Percentiles rank a stretch among this genome's conserved stretches.
Conservation (phyloP, 208 protist species). For the Acanthamoeba triangularis region DNA sequence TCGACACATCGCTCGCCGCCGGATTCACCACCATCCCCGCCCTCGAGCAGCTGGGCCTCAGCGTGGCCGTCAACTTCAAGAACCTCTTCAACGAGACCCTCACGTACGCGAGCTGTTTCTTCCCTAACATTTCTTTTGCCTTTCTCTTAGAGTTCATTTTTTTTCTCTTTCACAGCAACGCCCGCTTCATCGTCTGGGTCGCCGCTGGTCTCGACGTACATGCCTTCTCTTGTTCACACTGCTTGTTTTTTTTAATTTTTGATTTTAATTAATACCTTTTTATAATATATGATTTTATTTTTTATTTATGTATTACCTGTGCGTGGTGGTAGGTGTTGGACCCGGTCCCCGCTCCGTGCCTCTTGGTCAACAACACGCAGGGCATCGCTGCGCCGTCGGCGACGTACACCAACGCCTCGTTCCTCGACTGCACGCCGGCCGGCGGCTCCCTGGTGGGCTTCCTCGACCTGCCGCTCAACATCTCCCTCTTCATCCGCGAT, state of each 20-base stretch:
- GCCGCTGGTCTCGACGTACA: neutral
- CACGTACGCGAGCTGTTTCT: neutral
- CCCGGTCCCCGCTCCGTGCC: neutral
- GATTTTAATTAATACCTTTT: too few species aligned
- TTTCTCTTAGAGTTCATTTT: neutral
- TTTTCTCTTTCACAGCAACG: neutral
- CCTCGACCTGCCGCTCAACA: neutral
- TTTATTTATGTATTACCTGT: too few species aligned
- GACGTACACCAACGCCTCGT: neutral
- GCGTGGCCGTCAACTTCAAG: conserved; percentile 5
- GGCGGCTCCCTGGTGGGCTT: neutral
- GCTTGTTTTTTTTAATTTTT: too few species aligned
- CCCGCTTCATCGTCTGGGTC: conserved; percentile 21
- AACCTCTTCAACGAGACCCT: conserved; percentile 74
- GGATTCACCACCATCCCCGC: conserved; percentile 56
- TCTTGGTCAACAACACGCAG: neutral
- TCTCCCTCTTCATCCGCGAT: conserved; percentile 77
- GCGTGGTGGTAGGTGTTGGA: neutral
- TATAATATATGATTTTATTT: too few species aligned
- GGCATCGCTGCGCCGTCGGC: neutral
- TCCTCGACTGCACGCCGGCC: neutral
- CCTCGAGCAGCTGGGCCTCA: conserved; percentile 66
- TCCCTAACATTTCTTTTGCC: neutral
- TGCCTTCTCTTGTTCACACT: too few species aligned
- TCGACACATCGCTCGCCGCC: conserved; percentile 28